Evolutionary conservation across 768 basidiomycete genomes (phyloP).

Genomic region (Leucosporidium yakuticum): DNA sequence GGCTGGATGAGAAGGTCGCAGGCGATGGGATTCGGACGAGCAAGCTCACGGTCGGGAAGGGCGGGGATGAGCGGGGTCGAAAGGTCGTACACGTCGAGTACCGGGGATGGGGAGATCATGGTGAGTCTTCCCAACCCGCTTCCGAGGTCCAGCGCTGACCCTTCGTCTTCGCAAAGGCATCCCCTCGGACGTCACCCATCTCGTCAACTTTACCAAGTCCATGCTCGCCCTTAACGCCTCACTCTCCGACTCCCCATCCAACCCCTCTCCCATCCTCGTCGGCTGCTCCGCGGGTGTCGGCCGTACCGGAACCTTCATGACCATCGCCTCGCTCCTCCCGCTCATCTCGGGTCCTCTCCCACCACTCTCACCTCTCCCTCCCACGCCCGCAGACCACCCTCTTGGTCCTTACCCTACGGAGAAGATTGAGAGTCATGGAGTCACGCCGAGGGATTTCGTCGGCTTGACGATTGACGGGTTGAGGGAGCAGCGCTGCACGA

Average conservation of each 20-base stretch:
- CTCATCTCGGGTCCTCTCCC: conserved; percentile 18
- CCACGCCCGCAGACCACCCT: background rate
- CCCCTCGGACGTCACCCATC: conserved; percentile 10
- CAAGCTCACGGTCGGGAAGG: conserved; percentile 6
- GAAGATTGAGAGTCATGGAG: no score
- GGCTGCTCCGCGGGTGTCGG: conserved; percentile 85
- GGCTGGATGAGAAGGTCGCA: conserved; percentile 15
- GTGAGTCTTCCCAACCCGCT: conserved; percentile 59
- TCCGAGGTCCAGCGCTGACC: background rate
- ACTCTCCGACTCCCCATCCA: background rate
- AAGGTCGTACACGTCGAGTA: conserved; percentile 34
- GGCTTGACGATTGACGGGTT: conserved; percentile 31
- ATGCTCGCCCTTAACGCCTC: conserved; percentile 8
- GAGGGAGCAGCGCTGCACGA: conserved; percentile 36
- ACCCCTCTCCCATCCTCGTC: conserved; percentile 50
- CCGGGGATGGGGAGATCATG: conserved; percentile 46
- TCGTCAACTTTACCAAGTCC: conserved; percentile 19
- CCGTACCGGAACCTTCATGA: conserved; percentile 79
- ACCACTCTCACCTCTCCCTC: background rate
- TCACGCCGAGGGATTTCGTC: conserved; percentile 21
- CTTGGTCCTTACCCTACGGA: no score
- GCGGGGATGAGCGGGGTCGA: conserved; percentile 6
- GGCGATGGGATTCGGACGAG: conserved; percentile 23
- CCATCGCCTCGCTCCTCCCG: conserved; percentile 70
- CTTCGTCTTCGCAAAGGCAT: conserved; percentile 13